Base-by-base conservation (phyloP, 2,329 filamentous ascomycete genomes). In the Biscogniauxia sp. region DNA sequence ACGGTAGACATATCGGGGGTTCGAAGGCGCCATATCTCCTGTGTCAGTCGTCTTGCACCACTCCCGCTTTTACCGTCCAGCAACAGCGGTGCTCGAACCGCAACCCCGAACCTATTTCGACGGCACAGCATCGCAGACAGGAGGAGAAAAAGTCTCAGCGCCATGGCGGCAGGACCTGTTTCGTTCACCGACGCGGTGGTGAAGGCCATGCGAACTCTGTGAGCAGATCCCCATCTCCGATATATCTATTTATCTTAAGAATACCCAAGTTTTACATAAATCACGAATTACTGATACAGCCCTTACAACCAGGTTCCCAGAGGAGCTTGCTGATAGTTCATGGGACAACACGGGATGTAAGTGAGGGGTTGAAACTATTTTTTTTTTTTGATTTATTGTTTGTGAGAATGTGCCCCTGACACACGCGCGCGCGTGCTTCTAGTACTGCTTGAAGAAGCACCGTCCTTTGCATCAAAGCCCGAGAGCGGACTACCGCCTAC, bases 301-400 rank as follows among this genome's bases (percentile, higher is more conserved):
- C 6, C 13, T 61, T 20, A 64, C 5, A 2, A 51, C 7, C 55
- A 95, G 93, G 61, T 99, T 97, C 73, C 95, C 95, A 0, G 92
- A 96, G 73, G 87, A 87, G 62, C 82, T 97, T 51, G 95, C 95
- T 9, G 95, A 98, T 73, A 89, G 88, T 68, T 88, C 90, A 66
- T 99, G 93, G 84, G 95, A 99, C 75, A 99, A 99, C 72, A 97
- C 96, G n/a, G 95, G 95, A 59, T 66, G 72, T 74, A 62, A 64
- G 69, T 52, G 75, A 85, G 86, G 73, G 41, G 9, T 2, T n/a
- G 28, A 7, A 51, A 20, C 20, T 28, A 2, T 20, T 53, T 19
- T 56, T 25, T 26, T 50, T 41, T 25, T 37, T n/a, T n/a, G n/a
- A n/a, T n/a, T n/a, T n/a, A 45, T n/a, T n/a, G 17, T 3, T n/a